Base-by-base conservation (phyloP, 2,329 filamentous ascomycete genomes). In the Byssoonygena ceratinophila region DNA sequence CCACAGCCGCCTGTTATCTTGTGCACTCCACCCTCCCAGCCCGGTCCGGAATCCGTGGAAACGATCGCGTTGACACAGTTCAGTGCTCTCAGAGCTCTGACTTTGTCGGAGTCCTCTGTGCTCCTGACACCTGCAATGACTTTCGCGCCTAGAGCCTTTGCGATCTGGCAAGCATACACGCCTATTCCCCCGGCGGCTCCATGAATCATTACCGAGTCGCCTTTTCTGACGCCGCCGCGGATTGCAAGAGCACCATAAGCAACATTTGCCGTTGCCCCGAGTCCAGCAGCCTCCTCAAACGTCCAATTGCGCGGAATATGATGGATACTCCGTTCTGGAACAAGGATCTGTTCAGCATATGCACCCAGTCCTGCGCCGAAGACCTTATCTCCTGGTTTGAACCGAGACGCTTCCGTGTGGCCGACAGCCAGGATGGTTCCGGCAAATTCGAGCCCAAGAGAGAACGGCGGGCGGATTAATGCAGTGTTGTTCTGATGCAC, bases 401-500 rank as follows among this genome's bases (percentile, higher is more conserved):
- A 74, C 12, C 53, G 47, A 4, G 52, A 46, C 9, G 43, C 22
- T 0, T 46, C 53, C 1, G 29, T 25, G 4, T 62, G 18, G 0
- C 74, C 70, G 0, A 71, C 61, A 1, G 64, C 64, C 31, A 73
- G 55, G 1, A 82, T 68, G 1, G 73, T 66, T n/a, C 79, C 79
- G 0, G 77, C 69, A 59, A 82, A 82, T 60, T 82, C 79, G n/a
- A 76, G 76, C 11, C 79, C 79, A 0, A 81, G 71, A 1, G 71
- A 73, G 64, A 83, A 82, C 0, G 79, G 79, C 1, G 78, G 79
- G 29, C 68, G 68, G 34, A 79, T 72, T 51, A 78, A 73, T n/a
- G 70, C 71, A 27, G 67, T 70, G 60, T 81, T 81, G 61, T 82
- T 82, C 59, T 82, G 79, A 59, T 82, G 79, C 57, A 75, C 73